Base-by-base conservation (phyloP, 2,329 filamentous ascomycete species). In the Cercospora canescens region DNA sequence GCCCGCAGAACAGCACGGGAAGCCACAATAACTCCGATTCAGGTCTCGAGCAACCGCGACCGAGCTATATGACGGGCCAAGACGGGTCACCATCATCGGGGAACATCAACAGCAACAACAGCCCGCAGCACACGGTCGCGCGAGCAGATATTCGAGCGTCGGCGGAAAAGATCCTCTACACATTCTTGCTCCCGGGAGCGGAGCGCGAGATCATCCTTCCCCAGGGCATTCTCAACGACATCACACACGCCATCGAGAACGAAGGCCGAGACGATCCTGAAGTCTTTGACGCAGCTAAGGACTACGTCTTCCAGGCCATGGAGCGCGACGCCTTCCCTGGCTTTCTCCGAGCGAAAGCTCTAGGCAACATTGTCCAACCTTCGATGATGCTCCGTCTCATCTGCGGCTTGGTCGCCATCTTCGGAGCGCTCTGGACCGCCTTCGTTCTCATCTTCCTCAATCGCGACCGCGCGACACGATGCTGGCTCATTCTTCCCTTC, bases 221-320 rank as follows among this genome's bases (percentile, higher is more conserved):
- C 0, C 91, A 94, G 67, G 89, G 89, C 35, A 97, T 98, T 75
- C 90, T 94, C 0, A 86, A 91, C 62, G 89, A 94, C 26, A 94
- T 98, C 66, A 96, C 93, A 41, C 86, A 89, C 21, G 88, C 92
- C 14, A 96, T 99, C 69, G 95, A 99, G 80, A 91, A 94, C 72
- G 89, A 93, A 70, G 92, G 93, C 54, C 89, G 95, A 73, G 95
- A 98, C 74, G 95, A 99, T 76, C 95, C 95, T 0, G 95, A 99
- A 79, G 91, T 99, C 12, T 99, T 99, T 74, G 95, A 98, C 77
- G 89, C 92, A 21, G 95, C 95, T 62, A 99, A 99, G 83, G 95
- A 99, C 81, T 99, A 98, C 78, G 95, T 98, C 69, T 99, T 98
- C 79, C 96, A 99, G 81, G 96, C 96, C 35, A 99, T 99, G 95